Base-by-base conservation (phyloP, 371 early-diverging fungal species). In the Saksenaea vasiformis region DNA sequence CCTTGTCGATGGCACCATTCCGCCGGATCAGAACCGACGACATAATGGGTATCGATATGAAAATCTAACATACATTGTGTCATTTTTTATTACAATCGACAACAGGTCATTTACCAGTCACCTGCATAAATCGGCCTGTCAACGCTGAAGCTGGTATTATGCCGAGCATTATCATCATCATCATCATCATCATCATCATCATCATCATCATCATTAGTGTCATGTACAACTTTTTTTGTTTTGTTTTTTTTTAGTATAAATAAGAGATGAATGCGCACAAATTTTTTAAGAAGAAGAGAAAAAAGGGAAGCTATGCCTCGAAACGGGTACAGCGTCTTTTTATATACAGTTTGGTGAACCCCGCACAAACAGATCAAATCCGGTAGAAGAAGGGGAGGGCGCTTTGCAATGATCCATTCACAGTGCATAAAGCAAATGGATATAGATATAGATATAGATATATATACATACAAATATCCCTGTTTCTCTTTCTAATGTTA, bases 51-150 rank as follows among this genome's bases (percentile, higher is more conserved):
- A 43, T 67, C 67, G 54, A 67, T 27, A 19, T 67, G 67, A 17
- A 67, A 62, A 62, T 67, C 67, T 67, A 37, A 13, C 10, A 41
- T 28, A 11, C 22, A 22, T 22, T 5, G 51, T 10, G 51, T 10
- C 15, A 47, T 10, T 47, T 10, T 47, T 15, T 43, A 5, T 37
- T 39, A 14, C 39, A 11, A 47, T 47, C 1, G 24, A 47, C 5
- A 41, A 41, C 14, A 14, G 19, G 7, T 17, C 14, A 14, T 41
- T 60, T 54, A 70, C 70, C 70, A 15, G 70, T 70, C 24, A 70
- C 51, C 43, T 70, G 70, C n/a, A 70, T 24, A 54, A 70, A 70
- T 15, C 62, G 62, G 9, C 70, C 70, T n/a, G 68, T 65, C 44
- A 65, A 34, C 22, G 61, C 56, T 19, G 56, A 44, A 41, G 35